phyloP scores from a whole-genome alignment of 139 green algal genomes.

The Chlorella sp. region DNA sequence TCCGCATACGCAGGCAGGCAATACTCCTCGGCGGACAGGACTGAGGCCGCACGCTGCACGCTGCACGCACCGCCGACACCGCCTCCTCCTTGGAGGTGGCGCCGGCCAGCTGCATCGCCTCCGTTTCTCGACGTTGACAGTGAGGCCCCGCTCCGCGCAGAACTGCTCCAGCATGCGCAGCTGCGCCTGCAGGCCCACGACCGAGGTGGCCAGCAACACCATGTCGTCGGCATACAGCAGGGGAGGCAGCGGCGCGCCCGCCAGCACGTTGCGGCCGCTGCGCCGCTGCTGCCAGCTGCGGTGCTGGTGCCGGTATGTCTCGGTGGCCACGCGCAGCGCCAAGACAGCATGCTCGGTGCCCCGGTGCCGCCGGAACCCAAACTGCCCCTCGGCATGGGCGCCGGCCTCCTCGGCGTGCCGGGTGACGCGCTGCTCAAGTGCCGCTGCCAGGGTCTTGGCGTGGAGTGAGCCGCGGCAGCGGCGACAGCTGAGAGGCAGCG shows the following conservation, averaged over 20 bases:
- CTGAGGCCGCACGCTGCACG: too few species aligned
- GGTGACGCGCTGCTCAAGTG: not conserved
- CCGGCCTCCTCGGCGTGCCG: not conserved
- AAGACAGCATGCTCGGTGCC: conserved; percentile 5
- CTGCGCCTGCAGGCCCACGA: not conserved
- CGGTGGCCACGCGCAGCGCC: not conserved
- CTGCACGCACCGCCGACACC: too few species aligned
- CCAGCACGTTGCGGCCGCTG: too few species aligned
- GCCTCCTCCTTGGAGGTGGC: too few species aligned
- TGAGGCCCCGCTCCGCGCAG: not conserved
- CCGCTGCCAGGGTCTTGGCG: not conserved
- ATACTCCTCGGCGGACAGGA: too few species aligned
- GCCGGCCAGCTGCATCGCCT: too few species aligned
- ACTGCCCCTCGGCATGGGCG: conserved; percentile 1
- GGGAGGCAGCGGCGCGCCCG: not conserved
- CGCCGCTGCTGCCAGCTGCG: too few species aligned
- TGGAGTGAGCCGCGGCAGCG: not conserved
- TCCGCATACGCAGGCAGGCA: too few species aligned
- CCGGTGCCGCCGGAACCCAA: conserved; percentile 1
- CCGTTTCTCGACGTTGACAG: too few species aligned
- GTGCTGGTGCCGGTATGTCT: not conserved
- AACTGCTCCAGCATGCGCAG: not conserved
- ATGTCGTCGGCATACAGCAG: conserved; percentile 6
- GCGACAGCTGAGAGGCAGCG: too few species aligned
- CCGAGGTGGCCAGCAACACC: not conserved